A percentile compares a stretch with the other conserved stretches of the same genome.
Evolutionary conservation across 441 rosid genomes (phyloP).

Genomic region (Theobroma grandiflorum): DNA sequence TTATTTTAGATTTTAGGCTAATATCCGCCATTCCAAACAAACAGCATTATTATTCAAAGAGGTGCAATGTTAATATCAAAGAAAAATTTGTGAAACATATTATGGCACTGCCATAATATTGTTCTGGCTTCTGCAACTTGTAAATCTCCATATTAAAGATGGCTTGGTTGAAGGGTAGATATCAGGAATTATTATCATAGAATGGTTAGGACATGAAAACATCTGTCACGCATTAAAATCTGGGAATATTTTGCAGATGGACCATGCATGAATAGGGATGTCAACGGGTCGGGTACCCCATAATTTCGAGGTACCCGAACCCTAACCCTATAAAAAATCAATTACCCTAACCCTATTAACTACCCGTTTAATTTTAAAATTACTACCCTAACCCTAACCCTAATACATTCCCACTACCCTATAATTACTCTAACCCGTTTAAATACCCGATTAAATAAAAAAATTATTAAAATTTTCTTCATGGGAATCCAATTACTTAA

Average conservation of each 20-base stretch:
- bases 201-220: constrained; percentile 20
- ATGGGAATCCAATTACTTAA: too few species aligned
- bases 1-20: neutral
- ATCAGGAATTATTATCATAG: constrained; percentile 9
- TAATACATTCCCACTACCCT: too few species aligned
- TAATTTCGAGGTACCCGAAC: too few species aligned
- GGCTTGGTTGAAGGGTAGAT: constrained; percentile 9
- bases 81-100: too few species aligned
- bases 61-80: neutral
- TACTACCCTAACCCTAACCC: too few species aligned
- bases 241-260: constrained; percentile 14
- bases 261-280: constrained; percentile 10
- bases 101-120: neutral
- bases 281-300: too few species aligned
- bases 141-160: neutral
- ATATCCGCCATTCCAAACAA: neutral
- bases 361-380: too few species aligned
- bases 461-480: too few species aligned
- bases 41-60: neutral
- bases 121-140: neutral
- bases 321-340: too few species aligned
- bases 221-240: constrained; percentile 22
- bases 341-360: too few species aligned
- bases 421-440: too few species aligned
- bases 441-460: too few species aligned